Percentiles rank a stretch among this genome's conserved stretches.
phyloP scores from a whole-genome alignment of 2,329 filamentous ascomycete genomes.

The Beauveria scarabaeidicola region DNA sequence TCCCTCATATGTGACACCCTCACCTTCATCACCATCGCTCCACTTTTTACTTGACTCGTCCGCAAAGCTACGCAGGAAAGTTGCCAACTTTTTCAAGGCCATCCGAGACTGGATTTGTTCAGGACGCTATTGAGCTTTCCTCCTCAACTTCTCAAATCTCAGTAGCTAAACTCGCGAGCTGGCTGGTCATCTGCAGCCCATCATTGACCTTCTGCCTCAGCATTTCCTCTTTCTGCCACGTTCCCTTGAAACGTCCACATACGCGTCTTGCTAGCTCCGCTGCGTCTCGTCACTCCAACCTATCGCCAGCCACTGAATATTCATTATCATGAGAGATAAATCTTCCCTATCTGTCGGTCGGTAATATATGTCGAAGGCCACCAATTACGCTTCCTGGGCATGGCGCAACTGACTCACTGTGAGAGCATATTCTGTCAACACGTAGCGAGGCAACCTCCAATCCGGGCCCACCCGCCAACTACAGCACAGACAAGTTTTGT shows the following conservation, averaged over 20 bases:
- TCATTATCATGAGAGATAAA: too few relatives aligned
- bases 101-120: background rate
- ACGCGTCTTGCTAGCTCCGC: background rate
- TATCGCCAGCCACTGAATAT: background rate
- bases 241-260: background rate
- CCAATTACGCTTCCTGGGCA: background rate
- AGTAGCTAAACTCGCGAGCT: background rate
- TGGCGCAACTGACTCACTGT: too few relatives aligned
- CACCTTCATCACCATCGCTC: background rate
- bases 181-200: background rate
- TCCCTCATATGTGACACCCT: too few relatives aligned
- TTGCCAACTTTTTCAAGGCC: constrained; percentile 2
- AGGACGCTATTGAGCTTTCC: background rate
- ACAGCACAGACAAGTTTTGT: background rate
- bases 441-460: background rate
- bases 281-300: background rate
- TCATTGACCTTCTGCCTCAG: background rate
- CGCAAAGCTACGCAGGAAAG: background rate
- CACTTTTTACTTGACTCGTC: constrained; percentile 1
- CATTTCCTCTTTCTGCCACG: background rate
- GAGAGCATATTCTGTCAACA: background rate
- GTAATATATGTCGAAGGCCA: too few relatives aligned
- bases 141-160: background rate
- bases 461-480: background rate
- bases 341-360: too few relatives aligned